Conservation (phyloP, 1,139 yeast species). For the Torulaspora globosa region DNA sequence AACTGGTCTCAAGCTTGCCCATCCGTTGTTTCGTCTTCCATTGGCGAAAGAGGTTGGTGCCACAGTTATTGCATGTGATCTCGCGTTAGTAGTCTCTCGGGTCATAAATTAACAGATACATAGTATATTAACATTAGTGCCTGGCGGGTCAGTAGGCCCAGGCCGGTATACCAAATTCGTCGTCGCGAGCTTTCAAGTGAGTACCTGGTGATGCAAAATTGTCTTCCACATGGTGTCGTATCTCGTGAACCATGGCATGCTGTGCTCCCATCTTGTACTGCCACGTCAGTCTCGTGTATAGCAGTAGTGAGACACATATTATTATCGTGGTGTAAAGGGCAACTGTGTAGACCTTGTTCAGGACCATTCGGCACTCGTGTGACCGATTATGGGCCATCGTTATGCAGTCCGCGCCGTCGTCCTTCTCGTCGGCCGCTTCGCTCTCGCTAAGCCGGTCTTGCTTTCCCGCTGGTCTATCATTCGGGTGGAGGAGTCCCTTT, state of each 20-base stretch:
- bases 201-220: slow-evolving; percentile 6
- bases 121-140: background rate
- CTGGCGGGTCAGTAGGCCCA: slow-evolving; percentile 9
- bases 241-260: background rate
- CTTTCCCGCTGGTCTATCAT: background rate
- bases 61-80: slow-evolving; percentile 6
- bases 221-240: slow-evolving; percentile 3
- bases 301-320: slow-evolving; percentile 16
- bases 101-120: background rate
- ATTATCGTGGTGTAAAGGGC: slow-evolving; percentile 12
- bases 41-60: too few species aligned
- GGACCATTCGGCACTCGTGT: slow-evolving; percentile 7
- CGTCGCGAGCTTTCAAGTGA: slow-evolving; percentile 1
- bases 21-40: too few species aligned
- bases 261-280: background rate
- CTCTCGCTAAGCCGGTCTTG: background rate
- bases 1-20: background rate
- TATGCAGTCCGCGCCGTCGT: slow-evolving; percentile 4
- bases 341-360: slow-evolving; percentile 11
- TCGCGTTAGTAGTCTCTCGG: background rate
- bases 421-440: slow-evolving; percentile 1
- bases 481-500: slow-evolving; percentile 16
- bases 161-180: slow-evolving; percentile 9
- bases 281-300: slow-evolving; percentile 13
- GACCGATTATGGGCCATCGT: slow-evolving; percentile 13